Evolutionary conservation across 2,329 filamentous ascomycete genomes (phyloP), one percentile per base, ranked within the genome.

Genomic region (Aspergillus unguis): DNA sequence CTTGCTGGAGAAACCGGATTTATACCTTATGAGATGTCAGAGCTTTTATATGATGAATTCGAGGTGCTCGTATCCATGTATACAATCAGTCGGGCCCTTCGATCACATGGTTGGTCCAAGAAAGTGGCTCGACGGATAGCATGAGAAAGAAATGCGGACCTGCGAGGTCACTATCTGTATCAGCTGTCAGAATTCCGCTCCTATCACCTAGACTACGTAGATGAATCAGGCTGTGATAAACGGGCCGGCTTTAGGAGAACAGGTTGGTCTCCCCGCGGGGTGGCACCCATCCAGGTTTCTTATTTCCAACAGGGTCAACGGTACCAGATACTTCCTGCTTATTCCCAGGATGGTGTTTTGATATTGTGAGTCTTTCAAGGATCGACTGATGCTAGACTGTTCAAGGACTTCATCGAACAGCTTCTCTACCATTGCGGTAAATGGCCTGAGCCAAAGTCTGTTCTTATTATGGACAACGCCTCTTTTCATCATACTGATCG

Each of bases 401-500:
- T 28, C n/a, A 29, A 46, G n/a, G 33, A 46, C 26, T 46, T 46
- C 17, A 37, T 46, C 8, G 10, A 46, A 28, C 29, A 37, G 31
- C 44, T 46, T 27, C 32, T 46, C 8, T 6, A 46, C 17, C 32
- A 37, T 29, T 46, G 44, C 27, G 32, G 25, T 8, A 26, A 5
- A 28, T 46, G n/a, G 3, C 44, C 44, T 6, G 43, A 17, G 4
- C 23, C 29, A 23, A 45, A 35, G 32, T 36, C 44, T 37, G 35
- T 37, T n/a, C 8, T 37, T 37, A n/a, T 37, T 5, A 37, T 37
- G 35, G 35, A 37, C 11, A 46, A 46, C n/a, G 32, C 44, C 7
- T 46, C 44, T 25, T 37, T 37, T 37, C 38, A 68, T 50, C 56
- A 54, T 47, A 58, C 56, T 36, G 59, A 67, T 29, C 55, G 59